phyloP scores from a whole-genome alignment of 257 asterid genomes.

The Linaria vulgaris region DNA sequence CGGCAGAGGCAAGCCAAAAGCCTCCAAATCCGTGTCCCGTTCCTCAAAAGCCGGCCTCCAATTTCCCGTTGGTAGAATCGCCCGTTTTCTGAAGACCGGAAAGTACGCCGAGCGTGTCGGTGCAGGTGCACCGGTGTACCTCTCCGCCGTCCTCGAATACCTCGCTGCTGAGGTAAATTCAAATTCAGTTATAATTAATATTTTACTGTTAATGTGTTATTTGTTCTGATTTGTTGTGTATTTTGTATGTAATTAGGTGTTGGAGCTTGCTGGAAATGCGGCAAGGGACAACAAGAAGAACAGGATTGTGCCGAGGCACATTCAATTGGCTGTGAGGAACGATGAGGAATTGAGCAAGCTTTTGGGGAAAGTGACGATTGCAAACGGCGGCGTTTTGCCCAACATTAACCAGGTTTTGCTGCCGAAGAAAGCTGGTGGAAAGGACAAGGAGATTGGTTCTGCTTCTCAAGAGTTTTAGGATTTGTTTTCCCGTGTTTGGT shows the following conservation, averaged over 20 bases:
- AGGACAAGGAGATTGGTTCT: conserved; percentile 49
- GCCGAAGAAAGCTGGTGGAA: conserved; percentile 47
- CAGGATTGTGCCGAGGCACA: conserved; percentile 67
- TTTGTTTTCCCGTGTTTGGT: too few relatives aligned
- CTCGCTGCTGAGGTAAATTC: conserved; percentile 64
- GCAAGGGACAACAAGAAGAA: conserved; percentile 70
- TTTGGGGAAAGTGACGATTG: conserved; percentile 56
- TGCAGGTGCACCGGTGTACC: conserved; percentile 69
- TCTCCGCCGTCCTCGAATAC: conserved; percentile 65
- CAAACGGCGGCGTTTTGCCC: conserved; percentile 70
- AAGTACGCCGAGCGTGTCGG: conserved; percentile 68
- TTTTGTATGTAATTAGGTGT: conserved; percentile 28
- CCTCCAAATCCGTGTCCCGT: conserved; percentile 54
- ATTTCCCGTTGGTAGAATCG: conserved; percentile 70
- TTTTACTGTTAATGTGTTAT: neutral
- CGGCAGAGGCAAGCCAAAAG: conserved; percentile 55
- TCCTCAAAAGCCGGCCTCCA: conserved; percentile 63
- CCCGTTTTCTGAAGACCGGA: conserved; percentile 61
- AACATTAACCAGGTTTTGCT: conserved; percentile 54
- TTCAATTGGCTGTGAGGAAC: conserved; percentile 67
- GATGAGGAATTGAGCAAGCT: conserved; percentile 69
- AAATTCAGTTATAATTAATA: too few relatives aligned
- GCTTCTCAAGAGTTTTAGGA: too few relatives aligned
- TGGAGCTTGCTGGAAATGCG: conserved; percentile 75
- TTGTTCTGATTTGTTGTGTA: neutral